Base-by-base conservation (phyloP, 2,329 filamentous ascomycete species). In the Colletotrichum limetticola region DNA sequence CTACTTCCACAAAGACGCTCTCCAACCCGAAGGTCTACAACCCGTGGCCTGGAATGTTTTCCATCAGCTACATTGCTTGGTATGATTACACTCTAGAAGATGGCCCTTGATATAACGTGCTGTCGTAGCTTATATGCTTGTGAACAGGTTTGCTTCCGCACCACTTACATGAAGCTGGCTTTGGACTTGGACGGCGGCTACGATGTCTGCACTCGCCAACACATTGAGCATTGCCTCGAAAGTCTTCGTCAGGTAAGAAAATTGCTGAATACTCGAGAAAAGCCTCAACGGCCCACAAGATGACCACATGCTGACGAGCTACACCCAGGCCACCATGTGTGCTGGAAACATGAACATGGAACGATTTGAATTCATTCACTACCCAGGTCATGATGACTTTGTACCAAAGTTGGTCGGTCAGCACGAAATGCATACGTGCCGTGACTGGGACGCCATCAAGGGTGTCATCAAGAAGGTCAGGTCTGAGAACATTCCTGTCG, bases 111-210 rank as follows among this genome's bases (percentile, higher is more conserved):
- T 24, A 5, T 24, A 9, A 4, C 8, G 19, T 52, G 19, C 49
- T 4, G n/a, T n/a, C 49, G 19, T 24, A 0, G 24, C 26, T 11
- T 11, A 19, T 22, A 19, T 4, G n/a, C n/a, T n/a, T 53, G 42
- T 2, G 26, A 32, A 2, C n/a, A 63, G 42, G 60, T 63, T 1
- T 63, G 60, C 42, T n/a, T 63, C 28, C 60, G 60, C 37, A 63
- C 60, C 37, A 63, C 60, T 12, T 52, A 63, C n/a, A 63, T 63
- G 60, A 63, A 32, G 26, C 60, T 63, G 5, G 60, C 60, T 9
- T 53, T 63, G 28, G 42, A 63, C 28, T 24, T 63, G 42, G 60
- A 63, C 60, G 60, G 60, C 26, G 60, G 60, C 42, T 63, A 63
- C 42, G 60, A 63, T 5, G 42, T 63, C 16, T 63, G 60, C 28